Percentiles rank a stretch among this genome's conserved stretches.
These are phyloP conservation scores for Phaeosphaeria sp. DNA, from an alignment of 2,329 filamentous ascomycete genomes.

Conservation along the genomic window DNA sequence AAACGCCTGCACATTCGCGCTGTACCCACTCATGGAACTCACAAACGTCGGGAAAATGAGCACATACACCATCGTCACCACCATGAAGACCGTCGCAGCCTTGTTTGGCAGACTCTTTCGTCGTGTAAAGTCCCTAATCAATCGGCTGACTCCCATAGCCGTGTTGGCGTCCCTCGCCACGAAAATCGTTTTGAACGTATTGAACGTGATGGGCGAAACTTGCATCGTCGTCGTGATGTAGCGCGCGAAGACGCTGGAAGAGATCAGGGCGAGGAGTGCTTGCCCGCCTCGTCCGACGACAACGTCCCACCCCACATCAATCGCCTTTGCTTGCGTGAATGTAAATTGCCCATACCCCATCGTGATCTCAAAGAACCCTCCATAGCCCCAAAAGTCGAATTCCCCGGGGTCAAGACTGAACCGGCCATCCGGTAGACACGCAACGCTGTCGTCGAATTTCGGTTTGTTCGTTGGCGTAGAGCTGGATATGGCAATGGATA, in stretches of 20 bases:
- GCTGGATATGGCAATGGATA: not conserved
- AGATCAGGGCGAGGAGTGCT: slow-evolving; percentile 17
- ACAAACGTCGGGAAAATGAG: slow-evolving; percentile 16
- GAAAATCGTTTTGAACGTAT: slow-evolving; percentile 5
- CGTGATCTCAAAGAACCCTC: slow-evolving; percentile 30
- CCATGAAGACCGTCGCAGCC: slow-evolving; percentile 21
- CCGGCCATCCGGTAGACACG: slow-evolving; percentile 16
- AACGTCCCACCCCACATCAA: slow-evolving; percentile 32
- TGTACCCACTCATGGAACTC: slow-evolving; percentile 24
- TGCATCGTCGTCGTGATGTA: slow-evolving; percentile 29
- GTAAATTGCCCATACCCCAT: slow-evolving; percentile 17
- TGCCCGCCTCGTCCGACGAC: slow-evolving; percentile 30
- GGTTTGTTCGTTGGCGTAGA: not conserved
- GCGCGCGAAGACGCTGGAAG: slow-evolving; percentile 17
- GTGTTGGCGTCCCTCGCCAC: not conserved
- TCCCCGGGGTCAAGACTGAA: slow-evolving; percentile 8
- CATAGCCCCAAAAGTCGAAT: slow-evolving; percentile 13
- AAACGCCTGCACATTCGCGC: slow-evolving; percentile 7
- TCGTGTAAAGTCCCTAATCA: slow-evolving; percentile 6
- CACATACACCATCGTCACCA: slow-evolving; percentile 14
- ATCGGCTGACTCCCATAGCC: not conserved
- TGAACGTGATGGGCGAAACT: slow-evolving; percentile 11
- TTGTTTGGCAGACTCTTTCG: slow-evolving; percentile 9
- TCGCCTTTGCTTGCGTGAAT: slow-evolving; percentile 24
- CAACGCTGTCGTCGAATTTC: not conserved